These are phyloP conservation scores for Leishmania lainsoni DNA, from an alignment of 208 protist genomes.

Conservation along the genomic window DNA sequence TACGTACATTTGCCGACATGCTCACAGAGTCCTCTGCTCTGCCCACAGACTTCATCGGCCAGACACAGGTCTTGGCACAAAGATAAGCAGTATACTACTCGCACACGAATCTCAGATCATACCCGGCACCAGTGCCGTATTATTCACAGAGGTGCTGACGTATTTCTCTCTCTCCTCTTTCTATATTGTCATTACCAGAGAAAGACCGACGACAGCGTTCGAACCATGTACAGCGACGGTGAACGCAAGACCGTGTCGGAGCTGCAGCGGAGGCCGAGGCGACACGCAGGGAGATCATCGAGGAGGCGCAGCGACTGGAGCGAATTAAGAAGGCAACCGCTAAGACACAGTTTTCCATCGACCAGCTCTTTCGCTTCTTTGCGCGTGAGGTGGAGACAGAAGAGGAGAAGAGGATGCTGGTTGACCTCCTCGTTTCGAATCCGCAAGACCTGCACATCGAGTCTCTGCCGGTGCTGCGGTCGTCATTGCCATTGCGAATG, in stretches of 20 bases:
- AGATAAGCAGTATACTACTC: not conserved
- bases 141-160: not conserved
- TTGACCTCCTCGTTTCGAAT: slow-evolving; percentile 67
- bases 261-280: slow-evolving; percentile 77
- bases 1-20: not conserved
- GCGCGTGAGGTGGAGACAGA: slow-evolving; percentile 67
- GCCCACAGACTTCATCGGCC: not conserved
- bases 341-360: slow-evolving; percentile 72
- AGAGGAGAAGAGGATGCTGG: slow-evolving; percentile 60
- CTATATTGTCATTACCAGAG: not conserved
- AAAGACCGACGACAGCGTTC: not conserved
- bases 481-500: slow-evolving; percentile 76
- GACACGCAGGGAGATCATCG: slow-evolving; percentile 58
- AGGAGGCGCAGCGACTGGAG: slow-evolving; percentile 72
- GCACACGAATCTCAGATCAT: not conserved
- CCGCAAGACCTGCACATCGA: slow-evolving; percentile 69
- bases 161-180: not conserved
- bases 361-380: slow-evolving; percentile 84
- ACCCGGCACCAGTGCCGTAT: not conserved
- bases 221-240: slow-evolving; percentile 85
- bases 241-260: slow-evolving; percentile 85
- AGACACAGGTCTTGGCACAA: not conserved
- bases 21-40: not conserved
- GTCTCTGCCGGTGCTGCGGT: slow-evolving; percentile 67
- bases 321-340: slow-evolving; percentile 61